Evolutionary conservation across 164 flowering plant genomes (phyloP).

Genomic region (Buxus sempervirens): DNA sequence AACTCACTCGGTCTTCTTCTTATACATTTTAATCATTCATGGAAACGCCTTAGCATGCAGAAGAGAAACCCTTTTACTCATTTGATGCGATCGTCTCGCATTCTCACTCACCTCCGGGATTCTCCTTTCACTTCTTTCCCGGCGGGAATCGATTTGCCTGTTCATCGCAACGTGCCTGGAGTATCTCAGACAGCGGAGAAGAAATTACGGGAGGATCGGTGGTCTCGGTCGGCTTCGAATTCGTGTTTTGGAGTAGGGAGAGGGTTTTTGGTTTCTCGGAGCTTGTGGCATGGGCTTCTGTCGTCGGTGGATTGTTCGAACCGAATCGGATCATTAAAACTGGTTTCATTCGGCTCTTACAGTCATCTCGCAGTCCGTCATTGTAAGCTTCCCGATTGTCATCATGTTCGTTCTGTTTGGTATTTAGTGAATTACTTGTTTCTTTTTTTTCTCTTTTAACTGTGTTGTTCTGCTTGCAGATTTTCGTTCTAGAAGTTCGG

Average conservation of each 20-base stretch:
- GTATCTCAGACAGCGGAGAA: background rate
- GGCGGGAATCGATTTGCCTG: background rate
- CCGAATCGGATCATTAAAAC: conserved; percentile 1
- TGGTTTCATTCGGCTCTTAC: conserved; percentile 3
- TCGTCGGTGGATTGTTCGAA: background rate
- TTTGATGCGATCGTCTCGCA: conserved; percentile 26
- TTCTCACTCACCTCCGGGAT: conserved; percentile 17
- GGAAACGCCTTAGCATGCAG: conserved; percentile 2
- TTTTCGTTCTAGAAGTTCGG: conserved; percentile 17
- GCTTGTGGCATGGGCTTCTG: conserved; percentile 3
- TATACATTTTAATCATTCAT: background rate
- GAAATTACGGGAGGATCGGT: no score
- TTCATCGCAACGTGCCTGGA: background rate
- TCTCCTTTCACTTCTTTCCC: conserved; percentile 9
- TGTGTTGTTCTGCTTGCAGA: conserved; percentile 12
- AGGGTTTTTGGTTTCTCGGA: background rate
- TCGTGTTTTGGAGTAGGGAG: no score
- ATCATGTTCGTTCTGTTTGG: background rate
- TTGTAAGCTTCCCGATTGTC: conserved; percentile 9
- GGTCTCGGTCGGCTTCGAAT: background rate
- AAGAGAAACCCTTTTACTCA: background rate
- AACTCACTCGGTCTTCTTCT: background rate
- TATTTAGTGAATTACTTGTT: background rate
- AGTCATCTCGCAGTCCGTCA: conserved; percentile 5
- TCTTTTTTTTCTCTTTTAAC: background rate